Evolutionary conservation across 129 eudicot genomes (phyloP), one percentile per base, ranked within the genome.

Genomic region (Centaurea solstitialis): DNA sequence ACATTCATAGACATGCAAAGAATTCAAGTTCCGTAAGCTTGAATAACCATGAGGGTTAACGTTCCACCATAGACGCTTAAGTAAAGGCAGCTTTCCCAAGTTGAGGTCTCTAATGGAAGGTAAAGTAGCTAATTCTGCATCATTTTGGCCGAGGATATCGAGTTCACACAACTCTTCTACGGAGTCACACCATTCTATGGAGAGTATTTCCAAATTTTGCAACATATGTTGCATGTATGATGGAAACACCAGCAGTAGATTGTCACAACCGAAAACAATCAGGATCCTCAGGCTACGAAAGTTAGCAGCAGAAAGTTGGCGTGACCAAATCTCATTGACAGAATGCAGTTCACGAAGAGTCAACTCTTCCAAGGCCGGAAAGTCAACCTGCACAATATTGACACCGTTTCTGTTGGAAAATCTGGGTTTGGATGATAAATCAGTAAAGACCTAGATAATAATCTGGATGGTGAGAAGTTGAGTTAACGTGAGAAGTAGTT

Each of bases 301-400:
- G 80, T 77, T 67, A 26, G 79, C 79, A 81, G 66, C 57, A 72
- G 88, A 62, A 81, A 77, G 79, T 30, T 81, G 86, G 22, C 22
- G 41, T 8, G 79, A 77, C 88, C 88, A 81, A 67, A 85, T 81
- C 50, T 81, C 86, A 11, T 73, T 85, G 69, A 85, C 82, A 4
- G 71, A 81, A 73, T 81, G 70, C 40, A 85, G 80, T 77, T 85
- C 88, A 38, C 88, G 82, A 40, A 85, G 81, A 72, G 83, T 81
- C 86, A 85, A 73, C 83, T 85, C 88, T 83, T 85, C 88, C 37
- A 85, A 82, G 77, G 86, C 68, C 21, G 79, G 83, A 81, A 85
- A 85, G 73, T 81, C 74, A 73, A 85, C 80, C 88, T 85, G 88
- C 77, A 77, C 39, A 67, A 68, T 24, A 79, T 68, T n/a, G 22